Evolutionary conservation across 2,329 filamentous ascomycete genomes (phyloP).

Genomic region (Bipolaris sorokiniana): DNA sequence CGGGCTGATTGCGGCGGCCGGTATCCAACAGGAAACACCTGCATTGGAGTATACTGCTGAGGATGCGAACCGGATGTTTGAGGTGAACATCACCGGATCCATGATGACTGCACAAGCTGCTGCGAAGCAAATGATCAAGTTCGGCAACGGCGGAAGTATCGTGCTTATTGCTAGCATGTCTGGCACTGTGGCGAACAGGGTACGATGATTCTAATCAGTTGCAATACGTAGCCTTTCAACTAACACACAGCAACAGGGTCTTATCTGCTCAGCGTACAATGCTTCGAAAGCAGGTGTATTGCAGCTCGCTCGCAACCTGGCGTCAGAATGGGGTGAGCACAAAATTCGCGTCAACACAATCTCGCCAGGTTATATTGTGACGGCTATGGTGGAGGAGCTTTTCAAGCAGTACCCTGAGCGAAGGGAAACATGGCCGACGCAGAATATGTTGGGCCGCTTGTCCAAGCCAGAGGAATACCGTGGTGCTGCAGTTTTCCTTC

Average conservation of each 20-base stretch:
- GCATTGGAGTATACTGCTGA: constrained; percentile 77
- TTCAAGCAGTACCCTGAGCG: constrained; percentile 77
- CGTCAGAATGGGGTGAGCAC: constrained; percentile 73
- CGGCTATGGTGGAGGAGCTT: constrained; percentile 81
- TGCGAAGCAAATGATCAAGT: constrained; percentile 68
- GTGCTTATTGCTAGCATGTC: constrained; percentile 69
- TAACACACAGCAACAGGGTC: constrained; percentile 56
- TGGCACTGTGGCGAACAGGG: constrained; percentile 66
- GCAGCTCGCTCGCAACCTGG: constrained; percentile 73
- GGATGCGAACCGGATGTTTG: constrained; percentile 68
- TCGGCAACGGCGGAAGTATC: constrained; percentile 65
- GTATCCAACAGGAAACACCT: constrained; percentile 81
- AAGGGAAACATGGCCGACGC: constrained; percentile 71
- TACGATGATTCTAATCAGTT: constrained; percentile 50
- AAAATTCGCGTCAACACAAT: constrained; percentile 82
- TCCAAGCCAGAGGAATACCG: constrained; percentile 47
- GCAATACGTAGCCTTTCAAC: neutral
- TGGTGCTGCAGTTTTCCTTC: constrained; percentile 48
- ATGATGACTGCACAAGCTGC: constrained; percentile 70
- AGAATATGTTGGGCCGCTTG: constrained; percentile 76
- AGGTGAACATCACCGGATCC: constrained; percentile 66
- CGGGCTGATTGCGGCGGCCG: constrained; percentile 76
- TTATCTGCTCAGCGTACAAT: constrained; percentile 74
- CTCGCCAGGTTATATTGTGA: constrained; percentile 80
- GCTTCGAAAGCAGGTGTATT: constrained; percentile 76